Evolutionary conservation across 176 grass and related monocot genomes (phyloP), one percentile per base, ranked within the genome.

Genomic region (Chloris gayana): DNA sequence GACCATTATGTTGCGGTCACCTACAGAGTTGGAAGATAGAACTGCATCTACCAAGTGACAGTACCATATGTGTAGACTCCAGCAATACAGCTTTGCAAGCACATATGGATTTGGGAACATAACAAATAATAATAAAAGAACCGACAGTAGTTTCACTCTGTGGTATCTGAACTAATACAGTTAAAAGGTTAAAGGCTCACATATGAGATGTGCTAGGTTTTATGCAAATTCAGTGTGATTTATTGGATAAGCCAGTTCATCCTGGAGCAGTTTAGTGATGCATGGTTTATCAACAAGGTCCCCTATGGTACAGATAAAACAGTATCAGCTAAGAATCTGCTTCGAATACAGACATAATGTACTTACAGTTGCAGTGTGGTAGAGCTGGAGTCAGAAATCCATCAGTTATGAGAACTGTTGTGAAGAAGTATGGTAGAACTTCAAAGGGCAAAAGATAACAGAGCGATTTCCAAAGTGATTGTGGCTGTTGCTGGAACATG

Each of bases 11-110:
- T 22, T 38, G 86, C 65, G 80, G 35, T 85, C 73, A 64, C 76
- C 83, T 84, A 64, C 9, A 81, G 15, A 29, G 78, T 39, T 35
- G 44, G 22, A 51, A 26, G 67, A 56, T 72, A 82, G 45, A 65
- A 72, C 65, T 57, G 80, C 45, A 80, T 83, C 81, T 69, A 49
- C 59, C 73, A 64, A 81, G 82, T 69, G 82, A 90, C 87, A 85
- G 57, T 39, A 90, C 90, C 79, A 86, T 88, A 80, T 88, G 49
- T 85, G 13, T 31, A 58, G 25, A 44, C 29, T 77, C 50, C 75
- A 60, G 18, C 18, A 50, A 74, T n/a, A n/a, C n/a, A 27, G 73
- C 75, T 79, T 86, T 78, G 11, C 31, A 37, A 79, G 37, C 82
- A 82, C 85, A 87, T 82, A 86, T 64, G 77, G 75, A 61, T 85